These are phyloP conservation scores for Stagonosporopsis cucurbitacearum DNA, from an alignment of 2,329 filamentous ascomycete genomes.

Conservation along the genomic window DNA sequence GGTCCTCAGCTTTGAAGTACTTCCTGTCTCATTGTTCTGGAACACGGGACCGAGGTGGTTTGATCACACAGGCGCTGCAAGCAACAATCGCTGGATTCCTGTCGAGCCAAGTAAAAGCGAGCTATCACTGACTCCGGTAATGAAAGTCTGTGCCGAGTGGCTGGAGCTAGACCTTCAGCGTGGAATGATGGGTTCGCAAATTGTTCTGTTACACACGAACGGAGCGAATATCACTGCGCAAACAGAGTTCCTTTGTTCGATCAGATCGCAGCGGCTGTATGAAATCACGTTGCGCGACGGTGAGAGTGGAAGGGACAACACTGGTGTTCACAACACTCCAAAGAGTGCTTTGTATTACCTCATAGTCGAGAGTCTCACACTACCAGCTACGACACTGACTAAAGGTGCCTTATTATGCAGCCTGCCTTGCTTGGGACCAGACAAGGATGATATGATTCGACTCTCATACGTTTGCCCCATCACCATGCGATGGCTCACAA, in stretches of 20 bases:
- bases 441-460: background rate
- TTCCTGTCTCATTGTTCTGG: constrained; percentile 12
- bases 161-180: background rate
- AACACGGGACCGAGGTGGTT: constrained; percentile 8
- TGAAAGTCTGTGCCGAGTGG: constrained; percentile 1
- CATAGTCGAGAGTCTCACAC: background rate
- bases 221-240: background rate
- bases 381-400: background rate
- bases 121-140: constrained; percentile 1
- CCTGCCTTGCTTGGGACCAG: background rate
- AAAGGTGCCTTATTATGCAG: background rate
- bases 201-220: background rate
- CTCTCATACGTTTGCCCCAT: background rate
- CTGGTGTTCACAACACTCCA: background rate
- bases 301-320: background rate
- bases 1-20: constrained; percentile 7
- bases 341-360: background rate
- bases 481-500: background rate
- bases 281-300: background rate
- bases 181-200: background rate
- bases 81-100: constrained; percentile 2
- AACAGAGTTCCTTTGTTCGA: background rate
- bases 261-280: background rate
- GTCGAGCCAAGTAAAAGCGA: constrained; percentile 11
- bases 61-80: background rate